A percentile compares a stretch with the other conserved stretches of the same genome.
Evolutionary conservation across 2,329 filamentous ascomycete species (phyloP).

Genomic region (Xylariaceae sp.): DNA sequence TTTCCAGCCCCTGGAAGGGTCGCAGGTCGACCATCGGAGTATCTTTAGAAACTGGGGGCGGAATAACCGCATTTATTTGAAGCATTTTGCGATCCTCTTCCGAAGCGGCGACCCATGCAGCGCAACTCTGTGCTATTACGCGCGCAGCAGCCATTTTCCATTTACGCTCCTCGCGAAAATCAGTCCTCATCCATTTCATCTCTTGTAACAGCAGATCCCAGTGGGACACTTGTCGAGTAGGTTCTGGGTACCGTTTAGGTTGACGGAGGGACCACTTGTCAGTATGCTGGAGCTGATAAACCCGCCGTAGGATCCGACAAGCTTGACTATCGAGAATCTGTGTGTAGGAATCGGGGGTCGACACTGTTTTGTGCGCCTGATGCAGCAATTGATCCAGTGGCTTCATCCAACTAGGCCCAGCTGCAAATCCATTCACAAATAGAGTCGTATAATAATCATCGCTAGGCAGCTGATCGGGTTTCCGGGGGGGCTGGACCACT

Average conservation of each 20-base stretch:
- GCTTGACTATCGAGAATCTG: slow-evolving; percentile 83
- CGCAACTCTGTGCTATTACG: slow-evolving; percentile 77
- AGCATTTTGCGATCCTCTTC: slow-evolving; percentile 61
- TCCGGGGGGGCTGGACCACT: slow-evolving; percentile 39
- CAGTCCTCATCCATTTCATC: slow-evolving; percentile 97
- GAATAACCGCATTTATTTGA: slow-evolving; percentile 59
- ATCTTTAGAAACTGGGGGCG: slow-evolving; percentile 38
- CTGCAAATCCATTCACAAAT: slow-evolving; percentile 56
- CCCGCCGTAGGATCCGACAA: slow-evolving; percentile 76
- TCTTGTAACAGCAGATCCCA: slow-evolving; percentile 85
- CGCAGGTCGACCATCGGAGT: slow-evolving; percentile 35
- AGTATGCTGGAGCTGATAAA: slow-evolving; percentile 85
- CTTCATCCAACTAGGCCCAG: slow-evolving; percentile 56
- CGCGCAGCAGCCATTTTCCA: slow-evolving; percentile 84
- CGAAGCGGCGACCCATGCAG: slow-evolving; percentile 68
- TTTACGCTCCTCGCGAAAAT: slow-evolving; percentile 89
- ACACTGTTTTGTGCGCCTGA: slow-evolving; percentile 84
- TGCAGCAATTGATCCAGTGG: slow-evolving; percentile 68
- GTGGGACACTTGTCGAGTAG: slow-evolving; percentile 69
- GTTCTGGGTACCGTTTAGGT: slow-evolving; percentile 78
- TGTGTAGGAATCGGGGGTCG: slow-evolving; percentile 77
- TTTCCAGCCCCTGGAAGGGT: slow-evolving; percentile 33
- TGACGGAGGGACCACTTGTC: slow-evolving; percentile 93
- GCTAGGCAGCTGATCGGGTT: slow-evolving; percentile 43
- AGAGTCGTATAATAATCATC: slow-evolving; percentile 63